These are phyloP conservation scores for Wickerhamomyces ciferrii DNA, from an alignment of 805 yeast species.

Conservation along the genomic window DNA sequence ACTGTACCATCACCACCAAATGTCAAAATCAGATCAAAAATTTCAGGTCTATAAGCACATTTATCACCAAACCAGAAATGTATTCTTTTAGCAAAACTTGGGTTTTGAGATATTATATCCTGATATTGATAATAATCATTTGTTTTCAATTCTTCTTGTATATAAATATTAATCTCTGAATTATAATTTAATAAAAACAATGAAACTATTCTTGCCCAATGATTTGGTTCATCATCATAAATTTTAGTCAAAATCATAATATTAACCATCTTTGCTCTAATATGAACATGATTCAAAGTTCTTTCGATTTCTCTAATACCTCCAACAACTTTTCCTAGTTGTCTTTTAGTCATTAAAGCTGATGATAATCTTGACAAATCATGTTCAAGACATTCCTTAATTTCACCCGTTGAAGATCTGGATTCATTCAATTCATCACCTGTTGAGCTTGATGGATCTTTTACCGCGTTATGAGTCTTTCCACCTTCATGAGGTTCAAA, in stretches of 20 bases:
- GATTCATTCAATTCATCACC: background rate
- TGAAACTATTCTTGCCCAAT: conserved; percentile 18
- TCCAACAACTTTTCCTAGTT: conserved; percentile 20
- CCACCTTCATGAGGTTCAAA: conserved; percentile 12
- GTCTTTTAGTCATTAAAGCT: conserved; percentile 21
- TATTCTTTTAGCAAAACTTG: conserved; percentile 7
- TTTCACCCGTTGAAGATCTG: background rate
- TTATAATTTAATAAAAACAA: conserved; percentile 16
- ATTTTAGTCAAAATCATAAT: conserved; percentile 26
- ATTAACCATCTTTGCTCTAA: conserved; percentile 18
- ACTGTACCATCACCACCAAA: conserved; percentile 76
- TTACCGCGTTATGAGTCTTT: background rate
- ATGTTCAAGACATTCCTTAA: conserved; percentile 4
- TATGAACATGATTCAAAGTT: conserved; percentile 23
- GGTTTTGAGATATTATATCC: conserved; percentile 4
- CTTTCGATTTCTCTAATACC: conserved; percentile 25
- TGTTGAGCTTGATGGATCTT: background rate
- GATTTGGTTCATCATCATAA: conserved; percentile 25
- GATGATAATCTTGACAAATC: conserved; percentile 10
- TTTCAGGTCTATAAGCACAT: conserved; percentile 24
- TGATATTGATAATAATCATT: conserved; percentile 7
- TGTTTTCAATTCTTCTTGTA: conserved; percentile 14
- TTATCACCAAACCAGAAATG: conserved; percentile 21
- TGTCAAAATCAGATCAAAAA: conserved; percentile 53
- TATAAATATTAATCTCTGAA: conserved; percentile 11